Evolutionary conservation across 83 land plant genomes (phyloP).

Genomic region (Diphasiastrum complanatum): DNA sequence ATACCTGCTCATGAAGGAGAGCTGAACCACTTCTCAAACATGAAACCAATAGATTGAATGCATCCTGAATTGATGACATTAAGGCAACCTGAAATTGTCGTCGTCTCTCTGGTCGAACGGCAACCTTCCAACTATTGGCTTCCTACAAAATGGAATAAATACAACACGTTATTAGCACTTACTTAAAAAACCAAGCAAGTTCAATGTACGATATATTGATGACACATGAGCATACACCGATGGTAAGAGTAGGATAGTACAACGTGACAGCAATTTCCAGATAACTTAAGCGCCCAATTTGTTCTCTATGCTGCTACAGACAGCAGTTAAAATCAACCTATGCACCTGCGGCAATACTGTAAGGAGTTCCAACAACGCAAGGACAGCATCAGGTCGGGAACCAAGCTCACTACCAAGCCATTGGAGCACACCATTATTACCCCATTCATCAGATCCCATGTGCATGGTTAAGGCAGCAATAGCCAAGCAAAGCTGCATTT

Average conservation of each 20-base stretch:
- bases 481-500: constrained; percentile 73
- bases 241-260: too few species aligned
- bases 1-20: constrained; percentile 55
- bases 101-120: constrained; percentile 88
- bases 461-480: constrained; percentile 89
- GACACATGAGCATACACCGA: too few species aligned
- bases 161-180: neutral
- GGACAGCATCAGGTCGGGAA: constrained; percentile 51
- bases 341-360: constrained; percentile 83
- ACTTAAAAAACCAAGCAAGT: too few species aligned
- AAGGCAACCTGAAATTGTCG: constrained; percentile 89
- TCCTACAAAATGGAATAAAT: constrained; percentile 55
- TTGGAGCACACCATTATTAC: constrained; percentile 70
- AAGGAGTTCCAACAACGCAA: constrained; percentile 66
- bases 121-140: constrained; percentile 66
- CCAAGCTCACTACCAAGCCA: constrained; percentile 80
- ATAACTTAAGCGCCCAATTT: too few species aligned
- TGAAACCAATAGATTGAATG: constrained; percentile 55
- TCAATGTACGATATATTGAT: too few species aligned
- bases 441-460: constrained; percentile 87
- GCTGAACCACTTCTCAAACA: constrained; percentile 37
- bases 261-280: too few species aligned
- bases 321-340: too few species aligned
- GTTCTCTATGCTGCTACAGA: too few species aligned
- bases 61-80: constrained; percentile 51